Percentiles rank a stretch among this genome's conserved stretches.
phyloP scores from a whole-genome alignment of 352 stramenopile species.

The Pythium coloratum region DNA sequence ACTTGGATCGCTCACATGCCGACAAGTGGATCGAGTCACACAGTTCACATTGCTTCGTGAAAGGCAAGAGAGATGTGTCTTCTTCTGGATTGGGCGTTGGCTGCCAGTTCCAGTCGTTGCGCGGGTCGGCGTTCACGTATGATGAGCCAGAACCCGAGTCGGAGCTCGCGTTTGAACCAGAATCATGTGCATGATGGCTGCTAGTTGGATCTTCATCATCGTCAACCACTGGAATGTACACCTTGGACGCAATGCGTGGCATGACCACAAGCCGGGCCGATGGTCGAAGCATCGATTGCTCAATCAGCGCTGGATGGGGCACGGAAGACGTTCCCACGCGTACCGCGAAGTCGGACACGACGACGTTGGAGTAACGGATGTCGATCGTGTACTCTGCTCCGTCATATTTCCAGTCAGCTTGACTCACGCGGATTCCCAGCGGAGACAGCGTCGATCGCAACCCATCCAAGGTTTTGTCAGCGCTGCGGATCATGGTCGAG shows the following conservation, averaged over 20 bases:
- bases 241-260: not conserved
- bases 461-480: not conserved
- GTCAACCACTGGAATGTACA: not conserved
- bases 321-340: conserved; percentile 10
- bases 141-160: not conserved
- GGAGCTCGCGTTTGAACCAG: not conserved
- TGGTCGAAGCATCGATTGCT: conserved; percentile 7
- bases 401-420: not conserved
- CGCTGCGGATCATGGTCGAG: not conserved
- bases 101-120: no score
- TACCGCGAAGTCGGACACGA: conserved; percentile 23
- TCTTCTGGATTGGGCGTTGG: no score
- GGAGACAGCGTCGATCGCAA: not conserved
- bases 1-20: not conserved
- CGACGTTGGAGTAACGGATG: conserved; percentile 11
- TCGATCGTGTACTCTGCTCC: conserved; percentile 15
- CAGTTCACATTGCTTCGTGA: not conserved
- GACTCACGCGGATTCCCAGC: conserved; percentile 3
- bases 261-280: conserved; percentile 7
- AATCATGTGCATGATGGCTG: not conserved
- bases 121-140: no score
- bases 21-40: not conserved
- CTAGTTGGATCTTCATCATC: not conserved
- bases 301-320: conserved; percentile 1
- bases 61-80: not conserved